These are phyloP conservation scores for Yamadazyma triangularis DNA, from an alignment of 1,139 yeast genomes.

Conservation along the genomic window DNA sequence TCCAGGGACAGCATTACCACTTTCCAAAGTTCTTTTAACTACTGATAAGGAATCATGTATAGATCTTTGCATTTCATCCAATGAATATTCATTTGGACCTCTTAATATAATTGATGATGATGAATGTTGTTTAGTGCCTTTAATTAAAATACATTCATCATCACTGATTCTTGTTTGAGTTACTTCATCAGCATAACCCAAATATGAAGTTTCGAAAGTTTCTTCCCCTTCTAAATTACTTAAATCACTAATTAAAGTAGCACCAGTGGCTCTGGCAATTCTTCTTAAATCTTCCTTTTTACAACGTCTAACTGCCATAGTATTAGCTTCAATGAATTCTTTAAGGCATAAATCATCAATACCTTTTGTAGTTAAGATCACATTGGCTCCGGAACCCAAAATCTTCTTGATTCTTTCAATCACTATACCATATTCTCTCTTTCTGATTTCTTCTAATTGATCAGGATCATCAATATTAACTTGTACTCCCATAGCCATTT, in stretches of 20 bases:
- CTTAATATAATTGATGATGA: slow-evolving; percentile 89
- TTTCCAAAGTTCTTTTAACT: slow-evolving; percentile 92
- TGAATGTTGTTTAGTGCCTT: slow-evolving; percentile 92
- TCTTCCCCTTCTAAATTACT: slow-evolving; percentile 98
- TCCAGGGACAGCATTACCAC: slow-evolving; percentile 95
- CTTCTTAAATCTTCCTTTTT: slow-evolving; percentile 94
- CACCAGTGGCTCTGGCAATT: slow-evolving; percentile 98
- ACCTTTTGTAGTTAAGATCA: slow-evolving; percentile 94
- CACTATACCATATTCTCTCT: slow-evolving; percentile 89
- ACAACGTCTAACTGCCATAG: slow-evolving; percentile 98
- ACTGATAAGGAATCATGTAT: slow-evolving; percentile 92
- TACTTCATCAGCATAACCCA: slow-evolving; percentile 92
- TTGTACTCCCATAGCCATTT: slow-evolving; percentile 98
- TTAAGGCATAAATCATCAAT: slow-evolving; percentile 95
- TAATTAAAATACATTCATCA: slow-evolving; percentile 93
- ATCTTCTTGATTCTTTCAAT: slow-evolving; percentile 86
- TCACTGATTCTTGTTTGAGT: slow-evolving; percentile 89
- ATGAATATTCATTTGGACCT: slow-evolving; percentile 93
- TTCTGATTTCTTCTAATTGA: slow-evolving; percentile 91
- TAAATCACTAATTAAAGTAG: slow-evolving; percentile 80
- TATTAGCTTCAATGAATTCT: slow-evolving; percentile 92
- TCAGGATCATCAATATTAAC: slow-evolving; percentile 97
- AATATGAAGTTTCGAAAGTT: slow-evolving; percentile 79
- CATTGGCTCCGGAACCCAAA: slow-evolving; percentile 92
- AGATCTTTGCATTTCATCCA: slow-evolving; percentile 98